Percentiles rank a stretch among this genome's conserved stretches.
Evolutionary conservation across 352 stramenopile genomes (phyloP).

Genomic region (Salisapilia sapeloensis): DNA sequence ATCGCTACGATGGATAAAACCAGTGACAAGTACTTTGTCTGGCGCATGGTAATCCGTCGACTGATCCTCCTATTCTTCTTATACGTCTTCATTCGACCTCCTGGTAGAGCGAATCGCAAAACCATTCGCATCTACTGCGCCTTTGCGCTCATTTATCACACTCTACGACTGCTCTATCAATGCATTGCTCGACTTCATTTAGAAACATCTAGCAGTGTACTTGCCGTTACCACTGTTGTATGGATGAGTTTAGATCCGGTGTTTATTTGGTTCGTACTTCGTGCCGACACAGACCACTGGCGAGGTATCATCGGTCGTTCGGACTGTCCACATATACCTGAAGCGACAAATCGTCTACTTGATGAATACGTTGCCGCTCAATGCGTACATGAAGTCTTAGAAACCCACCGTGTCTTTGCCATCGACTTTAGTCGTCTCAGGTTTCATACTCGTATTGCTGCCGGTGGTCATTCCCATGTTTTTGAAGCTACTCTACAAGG

Average conservation of each 20-base stretch:
- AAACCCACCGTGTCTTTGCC: too few relatives aligned
- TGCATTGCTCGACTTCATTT: constrained; percentile 29
- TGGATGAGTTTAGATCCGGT: constrained; percentile 26
- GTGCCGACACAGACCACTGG: constrained; percentile 42
- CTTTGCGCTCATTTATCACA: constrained; percentile 33
- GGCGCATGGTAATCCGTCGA: constrained; percentile 12
- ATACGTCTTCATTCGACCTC: constrained; percentile 28
- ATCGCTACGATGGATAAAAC: constrained; percentile 14
- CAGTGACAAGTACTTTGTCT: constrained; percentile 13
- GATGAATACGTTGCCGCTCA: too few relatives aligned
- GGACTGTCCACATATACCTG: too few relatives aligned
- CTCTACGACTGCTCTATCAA: constrained; percentile 28
- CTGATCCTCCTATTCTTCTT: constrained; percentile 24
- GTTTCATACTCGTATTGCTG: too few relatives aligned
- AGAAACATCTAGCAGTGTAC: constrained; percentile 21
- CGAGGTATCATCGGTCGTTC: too few relatives aligned
- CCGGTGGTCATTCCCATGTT: too few relatives aligned
- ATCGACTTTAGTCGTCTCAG: too few relatives aligned
- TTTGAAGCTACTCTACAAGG: too few relatives aligned
- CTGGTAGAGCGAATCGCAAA: constrained; percentile 22
- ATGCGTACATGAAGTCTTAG: too few relatives aligned
- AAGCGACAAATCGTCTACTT: too few relatives aligned
- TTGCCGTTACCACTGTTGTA: constrained; percentile 46
- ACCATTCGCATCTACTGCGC: constrained; percentile 30
- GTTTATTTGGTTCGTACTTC: constrained; percentile 40